Percentiles rank a stretch among this genome's conserved stretches.
Conservation (phyloP, 768 basidiomycete genomes). For the Kockovaella imperatae region DNA sequence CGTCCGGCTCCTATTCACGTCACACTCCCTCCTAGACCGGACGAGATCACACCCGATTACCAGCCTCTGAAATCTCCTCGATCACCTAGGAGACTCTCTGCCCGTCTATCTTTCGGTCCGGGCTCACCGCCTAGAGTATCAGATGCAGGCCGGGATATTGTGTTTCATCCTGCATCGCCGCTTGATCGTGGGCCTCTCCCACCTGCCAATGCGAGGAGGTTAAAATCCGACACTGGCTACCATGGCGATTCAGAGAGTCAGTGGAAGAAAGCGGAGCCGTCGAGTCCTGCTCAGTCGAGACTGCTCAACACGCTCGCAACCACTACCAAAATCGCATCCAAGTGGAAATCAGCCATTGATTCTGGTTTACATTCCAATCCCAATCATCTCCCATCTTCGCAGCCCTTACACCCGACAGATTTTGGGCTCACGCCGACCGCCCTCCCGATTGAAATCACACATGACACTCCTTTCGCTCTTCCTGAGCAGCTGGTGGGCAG, state of each 20-base stretch:
- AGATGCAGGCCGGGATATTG: constrained; percentile 18
- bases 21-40: constrained; percentile 27
- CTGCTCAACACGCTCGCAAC: constrained; percentile 22
- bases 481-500: constrained; percentile 15
- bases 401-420: background rate
- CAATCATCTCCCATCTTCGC: background rate
- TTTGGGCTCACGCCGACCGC: constrained; percentile 5
- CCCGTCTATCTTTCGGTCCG: constrained; percentile 10
- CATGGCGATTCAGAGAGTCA: background rate
- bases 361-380: background rate
- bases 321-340: constrained; percentile 30
- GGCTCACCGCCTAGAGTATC: constrained; percentile 26
- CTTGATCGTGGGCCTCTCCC: constrained; percentile 5
- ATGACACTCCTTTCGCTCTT: constrained; percentile 34
- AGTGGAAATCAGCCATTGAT: constrained; percentile 31
- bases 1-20: constrained; percentile 11
- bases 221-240: background rate
- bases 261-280: too few relatives aligned
- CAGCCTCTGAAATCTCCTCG: constrained; percentile 11
- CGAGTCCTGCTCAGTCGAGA: constrained; percentile 11
- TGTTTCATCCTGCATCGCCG: constrained; percentile 19
- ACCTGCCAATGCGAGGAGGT: background rate
- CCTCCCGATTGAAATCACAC: constrained; percentile 28
- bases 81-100: constrained; percentile 25
- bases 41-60: constrained; percentile 26